Conservation (phyloP, 176 grass and related monocot genomes). For the Avena insularis region DNA sequence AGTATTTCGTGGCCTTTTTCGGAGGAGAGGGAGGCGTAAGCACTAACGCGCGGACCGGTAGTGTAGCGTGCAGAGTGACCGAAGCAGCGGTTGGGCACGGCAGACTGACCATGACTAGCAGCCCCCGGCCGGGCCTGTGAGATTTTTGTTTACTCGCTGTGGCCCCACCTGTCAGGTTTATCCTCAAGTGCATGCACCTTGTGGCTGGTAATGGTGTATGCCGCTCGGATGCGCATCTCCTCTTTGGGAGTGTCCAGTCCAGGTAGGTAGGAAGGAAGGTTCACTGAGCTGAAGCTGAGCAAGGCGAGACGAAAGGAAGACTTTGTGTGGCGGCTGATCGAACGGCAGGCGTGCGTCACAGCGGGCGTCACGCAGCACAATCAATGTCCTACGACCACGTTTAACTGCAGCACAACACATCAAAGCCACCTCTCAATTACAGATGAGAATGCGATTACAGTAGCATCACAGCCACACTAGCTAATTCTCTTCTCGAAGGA, state of each 20-base stretch:
- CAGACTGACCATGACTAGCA: neutral
- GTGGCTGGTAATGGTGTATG: neutral
- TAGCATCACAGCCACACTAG: neutral
- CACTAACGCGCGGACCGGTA: neutral
- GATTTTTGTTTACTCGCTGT: conserved; percentile 7
- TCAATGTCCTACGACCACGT: neutral
- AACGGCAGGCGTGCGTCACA: neutral
- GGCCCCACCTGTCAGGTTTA: conserved; percentile 27
- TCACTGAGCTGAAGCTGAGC: neutral
- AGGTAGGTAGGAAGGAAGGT: neutral
- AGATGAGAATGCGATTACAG: too few relatives aligned
- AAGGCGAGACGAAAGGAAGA: neutral
- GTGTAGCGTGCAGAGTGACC: neutral
- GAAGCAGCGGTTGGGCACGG: conserved; percentile 49
- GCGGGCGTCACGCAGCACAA: conserved; percentile 28
- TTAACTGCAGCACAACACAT: conserved; percentile 1
- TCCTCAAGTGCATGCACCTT: conserved; percentile 34
- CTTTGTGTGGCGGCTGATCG: neutral
- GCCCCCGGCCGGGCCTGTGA: neutral
- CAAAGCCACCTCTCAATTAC: neutral
- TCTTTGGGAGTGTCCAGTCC: neutral
- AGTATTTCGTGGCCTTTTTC: neutral
- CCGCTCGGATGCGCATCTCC: neutral
- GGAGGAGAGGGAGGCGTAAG: conserved; percentile 30
- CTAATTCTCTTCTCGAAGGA: neutral